These are phyloP conservation scores for Lentinula lateritia DNA, from an alignment of 768 basidiomycete genomes.

Conservation along the genomic window DNA sequence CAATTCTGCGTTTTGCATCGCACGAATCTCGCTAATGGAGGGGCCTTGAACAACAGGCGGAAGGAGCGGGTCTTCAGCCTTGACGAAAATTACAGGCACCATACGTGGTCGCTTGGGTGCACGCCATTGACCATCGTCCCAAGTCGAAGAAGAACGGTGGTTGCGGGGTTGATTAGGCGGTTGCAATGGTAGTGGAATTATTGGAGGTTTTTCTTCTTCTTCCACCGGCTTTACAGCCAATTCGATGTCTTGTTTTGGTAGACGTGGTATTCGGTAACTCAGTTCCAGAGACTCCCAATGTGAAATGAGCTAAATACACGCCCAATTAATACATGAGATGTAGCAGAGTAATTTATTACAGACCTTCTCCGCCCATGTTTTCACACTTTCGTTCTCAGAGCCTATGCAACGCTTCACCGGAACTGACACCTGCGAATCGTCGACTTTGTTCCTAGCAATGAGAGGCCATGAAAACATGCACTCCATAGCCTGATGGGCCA, in stretches of 20 bases:
- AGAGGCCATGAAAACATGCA: slow-evolving; percentile 78
- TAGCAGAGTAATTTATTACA: not conserved
- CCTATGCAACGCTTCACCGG: slow-evolving; percentile 52
- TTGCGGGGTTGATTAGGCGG: not conserved
- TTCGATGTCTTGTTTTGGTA: slow-evolving; percentile 20
- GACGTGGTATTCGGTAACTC: slow-evolving; percentile 86
- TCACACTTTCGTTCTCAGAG: slow-evolving; percentile 52
- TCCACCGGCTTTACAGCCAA: not conserved
- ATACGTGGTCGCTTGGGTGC: not conserved
- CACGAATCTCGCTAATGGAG: not conserved
- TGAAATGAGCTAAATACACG: slow-evolving; percentile 52
- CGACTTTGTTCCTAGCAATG: slow-evolving; percentile 84
- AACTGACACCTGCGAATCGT: slow-evolving; percentile 63
- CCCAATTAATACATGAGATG: not conserved
- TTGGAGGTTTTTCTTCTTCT: not conserved
- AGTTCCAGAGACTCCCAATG: slow-evolving; percentile 75
- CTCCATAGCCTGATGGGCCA: slow-evolving; percentile 44
- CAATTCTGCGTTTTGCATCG: not conserved
- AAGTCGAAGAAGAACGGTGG: not conserved
- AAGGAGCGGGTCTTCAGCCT: not conserved
- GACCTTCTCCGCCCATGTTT: slow-evolving; percentile 60
- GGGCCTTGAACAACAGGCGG: not conserved
- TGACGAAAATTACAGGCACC: not conserved
- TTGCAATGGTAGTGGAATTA: not conserved
- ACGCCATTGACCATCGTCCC: not conserved